Evolutionary conservation across 2,329 filamentous ascomycete species (phyloP).

Genomic region (Sordariomycetes sp.): DNA sequence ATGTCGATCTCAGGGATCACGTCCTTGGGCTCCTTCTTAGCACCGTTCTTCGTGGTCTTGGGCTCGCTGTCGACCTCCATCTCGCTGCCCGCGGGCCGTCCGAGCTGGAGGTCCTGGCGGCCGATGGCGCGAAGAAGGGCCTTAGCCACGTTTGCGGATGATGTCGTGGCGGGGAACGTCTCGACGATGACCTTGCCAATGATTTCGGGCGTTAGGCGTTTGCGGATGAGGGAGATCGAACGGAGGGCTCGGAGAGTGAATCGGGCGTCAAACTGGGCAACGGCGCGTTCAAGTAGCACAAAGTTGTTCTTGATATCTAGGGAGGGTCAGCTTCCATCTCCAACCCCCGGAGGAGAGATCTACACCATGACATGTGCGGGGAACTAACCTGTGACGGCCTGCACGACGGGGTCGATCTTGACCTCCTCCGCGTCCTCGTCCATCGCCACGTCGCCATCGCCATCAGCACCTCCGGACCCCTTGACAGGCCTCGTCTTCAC

Average conservation of each 20-base stretch:
- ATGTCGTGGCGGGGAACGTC: constrained; percentile 52
- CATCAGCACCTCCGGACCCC: constrained; percentile 43
- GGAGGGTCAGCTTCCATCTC: constrained; percentile 1
- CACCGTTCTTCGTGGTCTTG: constrained; percentile 32
- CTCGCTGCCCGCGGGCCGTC: constrained; percentile 38
- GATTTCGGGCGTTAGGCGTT: constrained; percentile 73
- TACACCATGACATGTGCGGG: background rate
- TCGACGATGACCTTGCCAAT: constrained; percentile 70
- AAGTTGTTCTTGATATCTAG: constrained; percentile 94
- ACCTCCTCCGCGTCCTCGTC: constrained; percentile 32
- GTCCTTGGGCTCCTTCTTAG: constrained; percentile 60
- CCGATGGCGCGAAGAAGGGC: constrained; percentile 58
- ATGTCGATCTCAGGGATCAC: constrained; percentile 77
- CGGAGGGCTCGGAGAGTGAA: constrained; percentile 90
- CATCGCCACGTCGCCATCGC: constrained; percentile 61
- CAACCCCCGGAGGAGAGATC: background rate
- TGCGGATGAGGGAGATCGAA: constrained; percentile 90
- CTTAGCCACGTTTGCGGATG: constrained; percentile 53
- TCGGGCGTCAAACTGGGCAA: constrained; percentile 84
- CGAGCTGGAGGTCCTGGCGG: constrained; percentile 51
- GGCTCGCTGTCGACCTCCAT: constrained; percentile 61
- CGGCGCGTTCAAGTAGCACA: constrained; percentile 78
- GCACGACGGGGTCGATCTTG: constrained; percentile 43
- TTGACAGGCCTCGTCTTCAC: constrained; percentile 46
- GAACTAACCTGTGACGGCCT: constrained; percentile 28